Base-by-base conservation (phyloP, 192 early-diverging fungal genomes). In the Backusella liffmaniae region DNA sequence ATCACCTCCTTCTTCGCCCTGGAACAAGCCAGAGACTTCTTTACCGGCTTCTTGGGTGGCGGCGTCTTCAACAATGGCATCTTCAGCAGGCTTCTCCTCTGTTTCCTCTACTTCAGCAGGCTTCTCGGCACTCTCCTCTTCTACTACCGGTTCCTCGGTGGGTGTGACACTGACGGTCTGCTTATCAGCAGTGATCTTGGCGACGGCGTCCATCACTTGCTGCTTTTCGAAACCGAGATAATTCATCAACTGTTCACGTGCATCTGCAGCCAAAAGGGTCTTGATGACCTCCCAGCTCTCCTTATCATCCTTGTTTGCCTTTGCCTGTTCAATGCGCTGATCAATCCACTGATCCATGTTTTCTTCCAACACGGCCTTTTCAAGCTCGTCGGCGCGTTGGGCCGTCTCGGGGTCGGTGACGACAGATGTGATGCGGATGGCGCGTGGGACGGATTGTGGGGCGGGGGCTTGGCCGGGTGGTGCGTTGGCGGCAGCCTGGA, bases 181-280 rank as follows among this genome's bases (percentile, higher is more conserved):
- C 42, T 81, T 82, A 42, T 80, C 29, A 35, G 56, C 76, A 26
- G 59, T 78, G 67, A 82, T 79, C 35, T 86, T 88, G 6, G 92
- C 84, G 9, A 92, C 86, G 53, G 91, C 90, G 51, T 87, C 84
- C 39, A 90, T 83, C 39, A 93, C 82, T 41, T 89, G 88, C 4
- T 79, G 84, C 66, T 91, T 91, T 72, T 95, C 89, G 77, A 96
- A 97, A 0, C 97, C 97, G n/a, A 98, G 88, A 83, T 96, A 94
- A 68, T 91, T 86, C 34, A 97, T 84, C 35, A 98, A 84, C 71
- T 94, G 88, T 53, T 94, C 94, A 26, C 94, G 88, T 18, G 92
- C 90, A 73, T 92, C 88, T 18, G 86, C 86, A 30, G 93, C 92
- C 70, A 97, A 94, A 77, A 99, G 84, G 0, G 94, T 88, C 69